Evolutionary conservation across 2,329 filamentous ascomycete species (phyloP), one percentile per base, ranked within the genome.

Genomic region (Cladophialophora psammophila): DNA sequence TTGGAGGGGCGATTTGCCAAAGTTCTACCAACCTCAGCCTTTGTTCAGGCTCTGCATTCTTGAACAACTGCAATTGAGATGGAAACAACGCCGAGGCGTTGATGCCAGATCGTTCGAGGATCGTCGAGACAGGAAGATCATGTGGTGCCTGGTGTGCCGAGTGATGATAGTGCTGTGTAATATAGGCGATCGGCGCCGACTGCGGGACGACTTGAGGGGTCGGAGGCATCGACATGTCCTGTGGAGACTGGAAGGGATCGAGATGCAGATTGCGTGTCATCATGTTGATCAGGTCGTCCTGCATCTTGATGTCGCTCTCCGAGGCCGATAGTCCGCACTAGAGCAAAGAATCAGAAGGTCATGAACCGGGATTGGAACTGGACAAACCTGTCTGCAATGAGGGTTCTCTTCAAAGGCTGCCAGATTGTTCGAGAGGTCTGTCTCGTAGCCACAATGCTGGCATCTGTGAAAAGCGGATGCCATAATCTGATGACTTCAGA

Each of bases 121-220:
- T 72, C 82, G 80, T 38, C 80, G 80, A 5, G 84, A 84, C 69
- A 85, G 84, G 13, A 84, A 88, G 26, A 83, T 84, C 20, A 80
- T 82, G 59, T 54, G 76, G 78, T 56, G 76, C 82, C 68, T 89
- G 76, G 76, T 96, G 92, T 53, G 90, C 83, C 8, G 92, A 93
- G 76, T 94, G 92, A 71, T 90, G 90, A 78, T 96, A 96, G 78
- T 96, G 93, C 75, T 92, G 90, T 9, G 91, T 91, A 72, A 91
- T 87, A 80, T 95, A 96, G 69, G 86, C 83, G 69, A 92, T 89
- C 26, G 84, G 80, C 62, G 83, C 77, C 52, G 77, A 71, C 73
- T 74, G 63, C 65, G 72, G 69, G 58, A 65, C 64, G 59, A 68
- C 69, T 63, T 73, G 76, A 34, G 72, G 66, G 63, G 74, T 72